Percentiles rank a stretch among this genome's conserved stretches.
Conservation (phyloP, 1,284 basidiomycete species). For the Irpex lacteus region DNA sequence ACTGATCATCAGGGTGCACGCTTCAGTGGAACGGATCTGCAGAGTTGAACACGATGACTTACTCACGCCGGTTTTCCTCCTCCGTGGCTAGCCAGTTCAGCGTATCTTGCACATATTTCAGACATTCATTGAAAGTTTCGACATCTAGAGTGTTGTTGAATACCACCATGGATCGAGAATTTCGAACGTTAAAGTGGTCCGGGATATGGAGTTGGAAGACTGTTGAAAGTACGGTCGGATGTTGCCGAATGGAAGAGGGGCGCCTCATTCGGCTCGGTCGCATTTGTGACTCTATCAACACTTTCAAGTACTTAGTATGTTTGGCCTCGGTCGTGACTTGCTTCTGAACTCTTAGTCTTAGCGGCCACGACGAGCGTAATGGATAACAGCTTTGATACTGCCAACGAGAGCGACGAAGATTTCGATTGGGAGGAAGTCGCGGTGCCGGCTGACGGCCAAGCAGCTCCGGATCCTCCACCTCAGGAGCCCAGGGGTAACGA, state of each 20-base stretch:
- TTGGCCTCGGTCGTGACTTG: not conserved
- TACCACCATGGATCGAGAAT: too few relatives aligned
- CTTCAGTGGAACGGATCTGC: too few relatives aligned
- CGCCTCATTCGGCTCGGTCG: not conserved
- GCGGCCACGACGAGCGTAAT: not conserved
- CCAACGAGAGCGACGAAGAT: slow-evolving; percentile 38
- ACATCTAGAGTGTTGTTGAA: too few relatives aligned
- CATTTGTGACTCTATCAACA: not conserved
- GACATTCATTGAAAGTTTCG: too few relatives aligned
- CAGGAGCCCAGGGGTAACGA: slow-evolving; percentile 12
- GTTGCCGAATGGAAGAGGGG: not conserved
- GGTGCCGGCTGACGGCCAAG: slow-evolving; percentile 26
- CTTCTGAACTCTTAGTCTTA: not conserved
- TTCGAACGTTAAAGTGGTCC: too few relatives aligned
- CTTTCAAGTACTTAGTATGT: not conserved
- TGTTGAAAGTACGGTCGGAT: not conserved
- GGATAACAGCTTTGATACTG: slow-evolving; percentile 15
- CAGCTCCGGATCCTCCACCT: not conserved
- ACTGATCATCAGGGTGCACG: too few relatives aligned
- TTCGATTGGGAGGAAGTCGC: slow-evolving; percentile 44
- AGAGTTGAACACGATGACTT: too few relatives aligned
- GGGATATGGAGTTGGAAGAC: too few relatives aligned
- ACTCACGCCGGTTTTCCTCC: too few relatives aligned
- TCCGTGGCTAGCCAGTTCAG: too few relatives aligned
- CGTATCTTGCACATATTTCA: too few relatives aligned